phyloP scores from a whole-genome alignment of 352 stramenopile species.

The Phytophthora vignae region DNA sequence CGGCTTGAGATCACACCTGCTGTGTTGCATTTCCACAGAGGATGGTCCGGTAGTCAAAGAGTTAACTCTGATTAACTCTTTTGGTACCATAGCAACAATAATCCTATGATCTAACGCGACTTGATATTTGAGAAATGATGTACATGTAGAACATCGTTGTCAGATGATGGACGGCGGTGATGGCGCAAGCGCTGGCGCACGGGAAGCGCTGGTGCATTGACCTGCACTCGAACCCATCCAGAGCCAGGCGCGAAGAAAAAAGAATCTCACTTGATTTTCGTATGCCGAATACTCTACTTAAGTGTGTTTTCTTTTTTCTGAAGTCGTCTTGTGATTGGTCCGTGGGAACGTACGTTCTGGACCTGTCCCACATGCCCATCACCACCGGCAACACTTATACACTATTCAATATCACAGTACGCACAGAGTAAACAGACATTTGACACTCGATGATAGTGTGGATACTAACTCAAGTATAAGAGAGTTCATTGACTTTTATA shows the following conservation, averaged over 20 bases:
- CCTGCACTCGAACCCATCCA: neutral
- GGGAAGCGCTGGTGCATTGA: no score
- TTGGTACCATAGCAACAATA: no score
- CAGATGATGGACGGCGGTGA: no score
- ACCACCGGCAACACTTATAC: neutral
- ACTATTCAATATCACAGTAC: neutral
- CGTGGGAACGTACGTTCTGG: neutral
- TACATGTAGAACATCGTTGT: no score
- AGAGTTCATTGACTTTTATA: neutral
- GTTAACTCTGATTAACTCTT: no score
- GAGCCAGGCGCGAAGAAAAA: neutral
- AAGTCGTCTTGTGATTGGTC: neutral
- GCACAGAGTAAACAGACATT: neutral
- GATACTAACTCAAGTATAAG: neutral
- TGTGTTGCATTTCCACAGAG: no score
- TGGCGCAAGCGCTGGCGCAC: no score
- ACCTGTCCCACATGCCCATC: conserved; percentile 1
- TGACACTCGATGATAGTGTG: neutral
- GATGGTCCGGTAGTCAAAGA: no score
- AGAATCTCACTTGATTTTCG: conserved; percentile 1
- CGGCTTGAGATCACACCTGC: no score
- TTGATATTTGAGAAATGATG: no score
- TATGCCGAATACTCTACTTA: neutral
- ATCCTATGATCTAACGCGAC: no score
- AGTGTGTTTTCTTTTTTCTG: conserved; percentile 1